These are phyloP conservation scores for Backusella sp. DNA, from an alignment of 192 early-diverging fungal genomes.

Conservation along the genomic window DNA sequence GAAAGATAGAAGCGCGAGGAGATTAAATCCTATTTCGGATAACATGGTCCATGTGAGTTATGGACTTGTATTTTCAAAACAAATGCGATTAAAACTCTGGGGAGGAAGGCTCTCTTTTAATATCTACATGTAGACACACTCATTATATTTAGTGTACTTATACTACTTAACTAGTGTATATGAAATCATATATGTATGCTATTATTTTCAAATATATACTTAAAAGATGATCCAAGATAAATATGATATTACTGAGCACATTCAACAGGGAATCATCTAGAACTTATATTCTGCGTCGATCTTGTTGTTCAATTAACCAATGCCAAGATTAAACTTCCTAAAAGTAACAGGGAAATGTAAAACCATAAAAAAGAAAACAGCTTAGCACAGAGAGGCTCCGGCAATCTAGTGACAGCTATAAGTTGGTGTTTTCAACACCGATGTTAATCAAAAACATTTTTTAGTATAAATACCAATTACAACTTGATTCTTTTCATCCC, in stretches of 20 bases:
- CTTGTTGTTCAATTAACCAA: not conserved
- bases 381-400: not conserved
- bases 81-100: too few species aligned
- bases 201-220: not conserved
- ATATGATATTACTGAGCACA: not conserved
- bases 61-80: too few species aligned
- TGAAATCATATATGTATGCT: too few species aligned
- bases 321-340: not conserved
- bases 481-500: not conserved
- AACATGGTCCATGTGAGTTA: too few species aligned
- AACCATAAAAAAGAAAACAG: not conserved
- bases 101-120: too few species aligned
- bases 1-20: too few species aligned
- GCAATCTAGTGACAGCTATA: not conserved
- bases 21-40: too few species aligned
- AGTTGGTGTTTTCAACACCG: not conserved
- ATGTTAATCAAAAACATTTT: not conserved
- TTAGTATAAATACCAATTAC: not conserved
- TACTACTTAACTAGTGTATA: not conserved
- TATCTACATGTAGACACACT: too few species aligned
- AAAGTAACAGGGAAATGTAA: not conserved
- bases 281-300: not conserved
- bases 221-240: not conserved
- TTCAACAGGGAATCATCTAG: not conserved
- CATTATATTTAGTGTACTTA: not conserved